Evolutionary conservation across 768 basidiomycete genomes (phyloP), one percentile per base, ranked within the genome.

Genomic region (Albatrellus ellisii): DNA sequence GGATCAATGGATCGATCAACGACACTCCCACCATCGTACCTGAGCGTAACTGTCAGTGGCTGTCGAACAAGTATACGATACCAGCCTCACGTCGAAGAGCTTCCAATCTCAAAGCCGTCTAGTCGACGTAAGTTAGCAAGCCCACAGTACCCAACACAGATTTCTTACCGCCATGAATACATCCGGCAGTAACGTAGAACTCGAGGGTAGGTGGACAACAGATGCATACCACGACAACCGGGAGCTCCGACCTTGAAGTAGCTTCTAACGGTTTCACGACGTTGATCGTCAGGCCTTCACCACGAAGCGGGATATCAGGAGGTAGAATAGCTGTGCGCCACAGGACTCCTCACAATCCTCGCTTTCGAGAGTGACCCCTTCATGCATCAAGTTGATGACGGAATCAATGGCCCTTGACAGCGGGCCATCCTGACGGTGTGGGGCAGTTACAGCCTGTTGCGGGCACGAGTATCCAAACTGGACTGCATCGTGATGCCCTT

Each of bases 211-310:
- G 6, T 8, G 9, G 9, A 9, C 2, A 9, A 4, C 15, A 33
- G 15, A 32, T 6, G 42, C 44, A 7, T 45, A 57, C 56, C 14
- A 54, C 52, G 26, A 57, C 35, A 10, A 57, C 56, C 0, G 56
- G 56, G 11, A 57, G 45, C 17, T 42, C 42, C 2, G 46, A 45
- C 0, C 3, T 10, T 8, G 50, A 18, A 1, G n/a, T 42, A 11
- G 46, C 42, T 4, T 6, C 9, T 12, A 47, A 17, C 2, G 56
- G 56, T 9, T 27, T 46, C 9, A 55, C 41, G 6, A 57, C 48
- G 27, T 57, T 57, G 33, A 57, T 11, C 18, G 50, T 55, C 10
- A 57, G 39, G 41, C 56, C 54, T 55, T n/a, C 17, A 14, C 20
- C 3, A 8, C 6, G 11, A n/a, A 48, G n/a, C n/a, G n/a, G n/a